phyloP scores from a whole-genome alignment of 169 alveolate genomes.

The Perkinsus marinus region DNA sequence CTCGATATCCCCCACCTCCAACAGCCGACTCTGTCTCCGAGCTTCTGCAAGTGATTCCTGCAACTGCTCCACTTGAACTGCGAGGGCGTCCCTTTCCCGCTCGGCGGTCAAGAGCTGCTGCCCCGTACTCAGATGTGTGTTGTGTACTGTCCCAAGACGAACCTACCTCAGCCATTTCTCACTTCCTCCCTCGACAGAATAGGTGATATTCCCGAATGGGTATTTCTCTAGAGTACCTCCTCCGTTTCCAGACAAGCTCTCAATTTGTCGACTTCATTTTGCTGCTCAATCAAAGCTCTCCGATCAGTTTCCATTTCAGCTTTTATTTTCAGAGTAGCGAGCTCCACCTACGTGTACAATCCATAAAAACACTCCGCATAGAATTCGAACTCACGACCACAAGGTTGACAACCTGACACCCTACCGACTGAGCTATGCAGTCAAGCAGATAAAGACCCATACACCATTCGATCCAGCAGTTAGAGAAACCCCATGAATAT shows the following conservation, averaged over 20 bases:
- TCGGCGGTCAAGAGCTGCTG: background rate
- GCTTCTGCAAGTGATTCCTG: background rate
- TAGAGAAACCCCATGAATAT: too few species aligned
- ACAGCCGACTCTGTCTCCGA: background rate
- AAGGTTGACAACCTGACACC: conserved; percentile 98
- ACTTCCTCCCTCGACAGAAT: too few species aligned
- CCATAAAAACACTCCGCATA: conserved; percentile 15
- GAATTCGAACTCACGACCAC: conserved; percentile 99
- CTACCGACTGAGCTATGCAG: conserved; percentile 97
- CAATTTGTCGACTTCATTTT: background rate
- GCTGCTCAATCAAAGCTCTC: background rate
- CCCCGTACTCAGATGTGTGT: background rate
- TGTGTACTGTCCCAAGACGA: background rate
- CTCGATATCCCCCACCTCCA: background rate
- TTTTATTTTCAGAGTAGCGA: background rate
- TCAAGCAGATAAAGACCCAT: background rate
- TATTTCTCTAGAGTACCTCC: background rate
- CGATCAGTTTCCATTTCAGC: background rate
- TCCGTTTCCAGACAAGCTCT: background rate
- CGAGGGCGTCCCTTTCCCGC: background rate
- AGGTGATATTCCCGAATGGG: background rate
- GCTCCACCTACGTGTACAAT: background rate
- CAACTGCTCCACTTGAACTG: background rate
- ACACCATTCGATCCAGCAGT: too few species aligned
- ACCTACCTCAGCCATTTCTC: too few species aligned